These are phyloP conservation scores for Casaregolazyma suthepensis DNA, from an alignment of 1,139 yeast species.

Conservation along the genomic window DNA sequence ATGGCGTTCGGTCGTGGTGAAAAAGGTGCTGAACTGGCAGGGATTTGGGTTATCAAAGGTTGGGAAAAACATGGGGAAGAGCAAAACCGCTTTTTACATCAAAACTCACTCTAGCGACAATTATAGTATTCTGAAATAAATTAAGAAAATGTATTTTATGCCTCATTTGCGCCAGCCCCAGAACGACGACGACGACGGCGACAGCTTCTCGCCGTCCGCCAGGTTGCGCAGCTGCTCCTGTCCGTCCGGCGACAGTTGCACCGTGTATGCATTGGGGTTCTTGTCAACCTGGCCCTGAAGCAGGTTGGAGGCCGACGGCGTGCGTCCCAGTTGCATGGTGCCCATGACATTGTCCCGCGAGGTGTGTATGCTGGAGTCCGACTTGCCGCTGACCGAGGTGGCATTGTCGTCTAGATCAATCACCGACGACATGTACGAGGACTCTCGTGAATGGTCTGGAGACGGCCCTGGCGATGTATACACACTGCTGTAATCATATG, in stretches of 20 bases:
- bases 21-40: not conserved
- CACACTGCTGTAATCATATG: slow-evolving; percentile 83
- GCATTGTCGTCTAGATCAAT: not conserved
- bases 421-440: slow-evolving; percentile 13
- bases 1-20: not conserved
- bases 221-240: slow-evolving; percentile 4
- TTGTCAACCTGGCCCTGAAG: slow-evolving; percentile 8
- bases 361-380: slow-evolving; percentile 15
- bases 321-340: slow-evolving; percentile 15
- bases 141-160: not conserved
- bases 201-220: slow-evolving; percentile 3
- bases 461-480: slow-evolving; percentile 36
- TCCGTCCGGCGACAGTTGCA: not conserved
- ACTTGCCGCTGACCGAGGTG: slow-evolving; percentile 1
- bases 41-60: not conserved
- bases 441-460: slow-evolving; percentile 20
- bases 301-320: slow-evolving; percentile 13
- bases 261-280: not conserved
- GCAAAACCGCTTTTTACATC: too few relatives aligned
- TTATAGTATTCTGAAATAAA: not conserved
- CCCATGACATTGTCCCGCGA: slow-evolving; percentile 21
- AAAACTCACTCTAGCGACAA: not conserved
- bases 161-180: not conserved
- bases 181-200: not conserved
- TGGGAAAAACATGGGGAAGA: not conserved